These are phyloP conservation scores for Talaromyces sp. DNA, from an alignment of 2,329 filamentous ascomycete species.

Conservation along the genomic window DNA sequence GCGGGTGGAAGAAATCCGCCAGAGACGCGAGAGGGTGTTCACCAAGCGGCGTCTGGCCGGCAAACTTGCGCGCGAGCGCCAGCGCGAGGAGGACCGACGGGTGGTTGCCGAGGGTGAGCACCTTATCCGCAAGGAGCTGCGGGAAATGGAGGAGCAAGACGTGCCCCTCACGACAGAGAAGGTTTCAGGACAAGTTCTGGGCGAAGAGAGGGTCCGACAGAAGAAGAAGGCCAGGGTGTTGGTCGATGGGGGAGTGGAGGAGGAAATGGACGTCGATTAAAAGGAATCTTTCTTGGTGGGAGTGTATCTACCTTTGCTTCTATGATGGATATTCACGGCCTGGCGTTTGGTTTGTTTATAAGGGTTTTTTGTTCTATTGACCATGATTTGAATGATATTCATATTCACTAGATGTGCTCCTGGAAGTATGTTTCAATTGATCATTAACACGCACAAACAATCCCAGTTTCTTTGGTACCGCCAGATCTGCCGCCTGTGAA, in stretches of 20 bases:
- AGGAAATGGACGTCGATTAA: conserved; percentile 45
- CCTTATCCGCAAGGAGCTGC: conserved; percentile 68
- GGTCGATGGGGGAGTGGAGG: conserved; percentile 40
- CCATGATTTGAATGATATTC: neutral
- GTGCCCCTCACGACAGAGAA: conserved; percentile 30
- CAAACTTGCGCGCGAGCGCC: conserved; percentile 66
- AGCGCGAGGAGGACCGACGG: conserved; percentile 75
- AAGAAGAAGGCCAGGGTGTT: conserved; percentile 41
- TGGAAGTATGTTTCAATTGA: neutral
- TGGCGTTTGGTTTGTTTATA: conserved; percentile 12
- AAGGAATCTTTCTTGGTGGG: conserved; percentile 12
- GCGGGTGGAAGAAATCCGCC: conserved; percentile 78
- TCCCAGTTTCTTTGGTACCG: neutral
- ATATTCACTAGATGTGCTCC: neutral
- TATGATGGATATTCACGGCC: conserved; percentile 12
- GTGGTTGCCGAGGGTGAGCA: conserved; percentile 90
- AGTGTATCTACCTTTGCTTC: conserved; percentile 1
- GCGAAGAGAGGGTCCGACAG: conserved; percentile 36
- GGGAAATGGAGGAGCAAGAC: conserved; percentile 49
- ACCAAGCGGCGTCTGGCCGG: conserved; percentile 92
- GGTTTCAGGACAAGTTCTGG: conserved; percentile 29
- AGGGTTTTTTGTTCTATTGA: neutral
- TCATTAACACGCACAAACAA: neutral
- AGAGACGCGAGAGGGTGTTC: conserved; percentile 79
- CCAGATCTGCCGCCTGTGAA: neutral